A percentile compares a stretch with the other conserved stretches of the same genome.
phyloP scores from a whole-genome alignment of 176 grass and related monocot species.

The Secale cereale region DNA sequence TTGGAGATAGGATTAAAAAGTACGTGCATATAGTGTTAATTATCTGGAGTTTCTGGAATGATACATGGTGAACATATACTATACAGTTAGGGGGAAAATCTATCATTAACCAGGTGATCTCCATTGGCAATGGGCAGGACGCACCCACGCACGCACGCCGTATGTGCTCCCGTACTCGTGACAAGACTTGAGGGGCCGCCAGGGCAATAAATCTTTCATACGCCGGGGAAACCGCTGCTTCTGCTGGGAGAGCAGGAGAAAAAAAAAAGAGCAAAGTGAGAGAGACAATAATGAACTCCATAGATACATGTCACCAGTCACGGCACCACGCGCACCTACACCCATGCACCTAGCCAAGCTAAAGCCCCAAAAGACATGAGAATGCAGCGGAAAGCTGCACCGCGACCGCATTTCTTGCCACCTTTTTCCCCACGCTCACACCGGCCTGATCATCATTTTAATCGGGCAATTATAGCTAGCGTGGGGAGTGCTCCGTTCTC shows the following conservation, averaged over 20 bases:
- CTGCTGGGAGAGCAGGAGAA: conserved; percentile 34
- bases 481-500: neutral
- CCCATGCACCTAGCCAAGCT: conserved; percentile 1
- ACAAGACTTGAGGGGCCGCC: conserved; percentile 10
- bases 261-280: neutral
- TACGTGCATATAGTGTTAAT: no score
- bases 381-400: conserved; percentile 49
- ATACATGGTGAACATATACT: neutral
- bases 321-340: conserved; percentile 24
- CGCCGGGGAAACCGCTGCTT: conserved; percentile 27
- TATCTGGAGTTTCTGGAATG: neutral
- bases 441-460: conserved; percentile 16
- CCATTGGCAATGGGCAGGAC: conserved; percentile 4
- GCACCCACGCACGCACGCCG: neutral
- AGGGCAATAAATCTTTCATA: conserved; percentile 21
- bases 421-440: conserved; percentile 41
- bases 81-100: neutral
- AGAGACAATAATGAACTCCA: conserved; percentile 21
- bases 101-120: conserved; percentile 2
- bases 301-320: neutral
- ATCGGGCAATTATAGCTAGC: neutral
- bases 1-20: no score
- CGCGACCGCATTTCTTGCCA: conserved; percentile 15
- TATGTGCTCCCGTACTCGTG: conserved; percentile 23
- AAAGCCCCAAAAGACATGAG: conserved; percentile 45